phyloP scores from a whole-genome alignment of 1,139 yeast species.

The Hansenula lynferdii region DNA sequence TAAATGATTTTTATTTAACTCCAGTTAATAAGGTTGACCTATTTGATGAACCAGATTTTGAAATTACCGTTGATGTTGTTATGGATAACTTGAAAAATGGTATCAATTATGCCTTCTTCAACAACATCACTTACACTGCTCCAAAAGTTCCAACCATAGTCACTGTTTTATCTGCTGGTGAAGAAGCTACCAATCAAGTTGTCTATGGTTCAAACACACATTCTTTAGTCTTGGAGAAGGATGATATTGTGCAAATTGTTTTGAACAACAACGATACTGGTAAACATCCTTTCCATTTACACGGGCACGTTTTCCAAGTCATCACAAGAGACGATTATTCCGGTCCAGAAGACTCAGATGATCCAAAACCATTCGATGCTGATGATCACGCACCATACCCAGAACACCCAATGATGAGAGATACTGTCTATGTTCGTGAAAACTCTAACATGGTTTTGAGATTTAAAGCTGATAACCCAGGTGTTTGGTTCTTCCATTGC shows the following conservation, averaged over 20 bases:
- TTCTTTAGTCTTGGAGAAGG: conserved; percentile 62
- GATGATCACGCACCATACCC: conserved; percentile 53
- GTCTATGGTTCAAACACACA: conserved; percentile 83
- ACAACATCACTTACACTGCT: conserved; percentile 66
- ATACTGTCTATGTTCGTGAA: conserved; percentile 59
- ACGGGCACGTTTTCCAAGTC: conserved; percentile 75
- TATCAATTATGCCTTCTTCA: conserved; percentile 86
- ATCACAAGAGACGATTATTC: conserved; percentile 41
- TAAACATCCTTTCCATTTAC: conserved; percentile 85
- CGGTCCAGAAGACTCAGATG: conserved; percentile 41
- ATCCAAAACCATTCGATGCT: conserved; percentile 44
- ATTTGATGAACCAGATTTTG: conserved; percentile 61
- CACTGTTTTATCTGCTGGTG: conserved; percentile 71
- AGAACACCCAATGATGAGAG: conserved; percentile 64
- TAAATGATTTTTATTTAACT: conserved; percentile 62
- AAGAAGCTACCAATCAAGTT: conserved; percentile 44
- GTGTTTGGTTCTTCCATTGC: conserved; percentile 93
- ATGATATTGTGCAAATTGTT: conserved; percentile 63
- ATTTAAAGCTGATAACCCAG: conserved; percentile 80
- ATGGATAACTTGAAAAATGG: conserved; percentile 85
- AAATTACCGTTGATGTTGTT: conserved; percentile 56
- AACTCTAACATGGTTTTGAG: conserved; percentile 68
- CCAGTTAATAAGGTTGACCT: conserved; percentile 51
- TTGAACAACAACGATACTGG: conserved; percentile 72
- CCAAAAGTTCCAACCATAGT: conserved; percentile 83